Evolutionary conservation across 2,329 filamentous ascomycete species (phyloP).

Genomic region (Talaromyces sp.): DNA sequence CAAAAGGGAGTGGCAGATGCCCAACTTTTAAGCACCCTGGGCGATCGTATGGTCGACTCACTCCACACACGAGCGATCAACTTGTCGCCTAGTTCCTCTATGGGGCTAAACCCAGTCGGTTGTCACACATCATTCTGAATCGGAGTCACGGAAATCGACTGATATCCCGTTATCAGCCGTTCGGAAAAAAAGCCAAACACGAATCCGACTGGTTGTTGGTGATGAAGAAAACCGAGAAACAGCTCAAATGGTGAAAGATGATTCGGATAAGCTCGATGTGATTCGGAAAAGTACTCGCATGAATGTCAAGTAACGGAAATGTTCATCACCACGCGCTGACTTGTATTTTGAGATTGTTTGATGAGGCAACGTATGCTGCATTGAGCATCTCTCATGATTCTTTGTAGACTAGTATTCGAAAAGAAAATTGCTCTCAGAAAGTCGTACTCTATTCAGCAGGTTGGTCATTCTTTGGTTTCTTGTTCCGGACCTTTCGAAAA

Average conservation of each 20-base stretch:
- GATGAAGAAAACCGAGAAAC: not conserved
- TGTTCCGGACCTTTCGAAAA: constrained; percentile 67
- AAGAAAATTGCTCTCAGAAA: not conserved
- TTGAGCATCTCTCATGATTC: not conserved
- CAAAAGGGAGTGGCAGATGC: not conserved
- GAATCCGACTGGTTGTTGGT: not conserved
- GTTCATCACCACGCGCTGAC: not conserved
- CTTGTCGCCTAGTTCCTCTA: not conserved
- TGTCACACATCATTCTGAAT: not conserved
- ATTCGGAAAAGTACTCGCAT: not conserved
- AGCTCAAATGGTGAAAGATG: not conserved
- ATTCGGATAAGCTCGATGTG: not conserved
- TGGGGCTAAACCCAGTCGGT: not conserved
- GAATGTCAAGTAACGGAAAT: not conserved
- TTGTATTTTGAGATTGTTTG: not conserved
- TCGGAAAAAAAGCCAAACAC: not conserved
- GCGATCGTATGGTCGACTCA: not conserved
- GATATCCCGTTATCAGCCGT: no score
- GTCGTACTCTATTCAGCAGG: not conserved
- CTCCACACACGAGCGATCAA: not conserved
- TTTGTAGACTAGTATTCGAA: not conserved
- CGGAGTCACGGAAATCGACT: not conserved
- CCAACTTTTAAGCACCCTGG: not conserved
- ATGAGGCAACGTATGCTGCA: not conserved
- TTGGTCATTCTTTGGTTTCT: constrained; percentile 51